Conservation (phyloP, 306 rosid genomes). For the Cucurbita pepo region DNA sequence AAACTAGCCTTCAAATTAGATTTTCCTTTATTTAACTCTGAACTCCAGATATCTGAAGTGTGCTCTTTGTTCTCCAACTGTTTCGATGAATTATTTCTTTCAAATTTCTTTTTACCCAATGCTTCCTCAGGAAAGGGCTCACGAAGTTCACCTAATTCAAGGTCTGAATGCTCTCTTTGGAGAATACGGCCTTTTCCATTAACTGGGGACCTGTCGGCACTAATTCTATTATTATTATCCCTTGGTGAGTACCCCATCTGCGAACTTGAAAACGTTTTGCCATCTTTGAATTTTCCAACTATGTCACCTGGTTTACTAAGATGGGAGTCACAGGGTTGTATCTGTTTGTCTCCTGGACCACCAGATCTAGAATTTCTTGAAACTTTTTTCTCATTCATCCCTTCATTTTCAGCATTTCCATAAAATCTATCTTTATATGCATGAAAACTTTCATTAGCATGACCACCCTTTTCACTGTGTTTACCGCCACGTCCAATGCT, state of each 20-base stretch:
- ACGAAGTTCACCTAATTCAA: conserved; percentile 93
- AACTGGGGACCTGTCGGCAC: conserved; percentile 40
- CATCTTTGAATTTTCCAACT: conserved; percentile 45
- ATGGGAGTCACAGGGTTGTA: conserved; percentile 30
- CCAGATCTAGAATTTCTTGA: conserved; percentile 47
- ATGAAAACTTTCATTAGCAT: conserved; percentile 25
- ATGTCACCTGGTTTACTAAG: conserved; percentile 43
- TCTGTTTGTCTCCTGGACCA: conserved; percentile 37
- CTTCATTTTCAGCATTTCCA: conserved; percentile 38
- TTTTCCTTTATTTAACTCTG: conserved; percentile 42
- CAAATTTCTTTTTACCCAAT: conserved; percentile 47
- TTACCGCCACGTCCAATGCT: conserved; percentile 35
- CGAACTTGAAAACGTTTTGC: conserved; percentile 23
- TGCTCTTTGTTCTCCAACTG: conserved; percentile 34
- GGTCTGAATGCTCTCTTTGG: conserved; percentile 81
- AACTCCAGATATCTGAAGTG: conserved; percentile 40
- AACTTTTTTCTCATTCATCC: conserved; percentile 33
- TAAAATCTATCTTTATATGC: conserved; percentile 32
- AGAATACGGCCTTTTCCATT: conserved; percentile 56
- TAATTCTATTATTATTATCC: conserved; percentile 21
- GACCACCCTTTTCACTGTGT: conserved; percentile 39
- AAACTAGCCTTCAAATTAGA: conserved; percentile 28
- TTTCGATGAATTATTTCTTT: conserved; percentile 56
- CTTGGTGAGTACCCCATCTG: conserved; percentile 38
- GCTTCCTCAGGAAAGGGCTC: conserved; percentile 64